These are phyloP conservation scores for Coleophoma crateriformis DNA, from an alignment of 2,329 filamentous ascomycete genomes.

Conservation along the genomic window DNA sequence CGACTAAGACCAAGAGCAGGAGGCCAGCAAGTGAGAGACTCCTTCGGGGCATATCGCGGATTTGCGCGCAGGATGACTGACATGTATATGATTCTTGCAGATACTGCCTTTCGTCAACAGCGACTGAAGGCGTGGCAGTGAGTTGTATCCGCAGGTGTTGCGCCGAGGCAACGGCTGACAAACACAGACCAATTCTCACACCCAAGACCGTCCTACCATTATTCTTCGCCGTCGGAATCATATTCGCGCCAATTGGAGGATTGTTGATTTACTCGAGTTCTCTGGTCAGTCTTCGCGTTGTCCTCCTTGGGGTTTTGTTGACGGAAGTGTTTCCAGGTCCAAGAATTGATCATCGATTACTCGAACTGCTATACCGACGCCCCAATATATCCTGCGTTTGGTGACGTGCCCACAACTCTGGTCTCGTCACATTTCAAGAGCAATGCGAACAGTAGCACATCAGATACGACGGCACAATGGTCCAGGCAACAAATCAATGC, in stretches of 20 bases:
- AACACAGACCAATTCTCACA: slow-evolving; percentile 77
- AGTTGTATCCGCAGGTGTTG: slow-evolving; percentile 28
- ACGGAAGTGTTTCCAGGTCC: slow-evolving; percentile 50
- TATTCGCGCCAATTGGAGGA: slow-evolving; percentile 91
- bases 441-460: slow-evolving; percentile 29
- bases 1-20: slow-evolving; percentile 85
- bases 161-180: slow-evolving; percentile 13
- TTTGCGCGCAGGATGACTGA: slow-evolving; percentile 13
- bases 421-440: slow-evolving; percentile 70
- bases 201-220: slow-evolving; percentile 89
- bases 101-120: slow-evolving; percentile 96
- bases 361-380: slow-evolving; percentile 65
- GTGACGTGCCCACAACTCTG: slow-evolving; percentile 47
- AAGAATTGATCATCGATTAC: slow-evolving; percentile 90
- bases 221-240: slow-evolving; percentile 84
- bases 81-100: slow-evolving; percentile 36
- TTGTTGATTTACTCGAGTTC: slow-evolving; percentile 80
- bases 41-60: slow-evolving; percentile 5
- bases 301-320: too few relatives aligned
- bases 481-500: slow-evolving; percentile 30
- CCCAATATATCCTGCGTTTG: slow-evolving; percentile 35
- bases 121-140: slow-evolving; percentile 98
- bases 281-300: slow-evolving; percentile 47
- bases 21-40: slow-evolving; percentile 72
- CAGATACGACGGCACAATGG: slow-evolving; percentile 16